A percentile compares a stretch with the other conserved stretches of the same genome.
Conservation (phyloP, 768 basidiomycete species). For the Termitomyces sp. region DNA sequence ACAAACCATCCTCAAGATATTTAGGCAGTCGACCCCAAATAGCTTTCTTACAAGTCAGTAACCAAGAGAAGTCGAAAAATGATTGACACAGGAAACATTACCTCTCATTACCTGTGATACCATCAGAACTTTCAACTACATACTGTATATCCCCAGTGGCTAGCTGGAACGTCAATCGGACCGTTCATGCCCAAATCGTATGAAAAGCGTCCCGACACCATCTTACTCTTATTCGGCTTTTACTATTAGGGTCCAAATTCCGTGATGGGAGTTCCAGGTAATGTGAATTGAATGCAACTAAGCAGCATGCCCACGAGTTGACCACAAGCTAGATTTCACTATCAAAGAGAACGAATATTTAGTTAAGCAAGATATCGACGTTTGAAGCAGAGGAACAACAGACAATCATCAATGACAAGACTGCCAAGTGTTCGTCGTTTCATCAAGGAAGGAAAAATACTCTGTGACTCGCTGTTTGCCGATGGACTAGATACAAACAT, state of each 20-base stretch:
- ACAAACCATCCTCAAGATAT: too few species aligned
- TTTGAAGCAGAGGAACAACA: neutral
- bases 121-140: slow-evolving; percentile 7
- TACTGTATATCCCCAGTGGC: slow-evolving; percentile 1
- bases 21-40: too few species aligned
- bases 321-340: neutral
- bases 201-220: neutral
- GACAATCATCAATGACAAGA: too few species aligned
- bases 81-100: too few species aligned
- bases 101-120: slow-evolving; percentile 13
- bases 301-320: neutral
- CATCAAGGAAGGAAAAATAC: neutral
- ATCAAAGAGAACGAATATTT: neutral
- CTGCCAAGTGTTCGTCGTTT: too few species aligned
- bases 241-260: neutral
- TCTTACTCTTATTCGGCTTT: neutral
- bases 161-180: slow-evolving; percentile 4
- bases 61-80: slow-evolving; percentile 3
- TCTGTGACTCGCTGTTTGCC: slow-evolving; percentile 7
- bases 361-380: too few species aligned
- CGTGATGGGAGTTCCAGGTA: neutral
- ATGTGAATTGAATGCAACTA: neutral
- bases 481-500: slow-evolving; percentile 7
- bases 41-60: too few species aligned
- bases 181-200: neutral